These are phyloP conservation scores for Pulveroboletus sp. DNA, from an alignment of 768 basidiomycete genomes.

Conservation along the genomic window DNA sequence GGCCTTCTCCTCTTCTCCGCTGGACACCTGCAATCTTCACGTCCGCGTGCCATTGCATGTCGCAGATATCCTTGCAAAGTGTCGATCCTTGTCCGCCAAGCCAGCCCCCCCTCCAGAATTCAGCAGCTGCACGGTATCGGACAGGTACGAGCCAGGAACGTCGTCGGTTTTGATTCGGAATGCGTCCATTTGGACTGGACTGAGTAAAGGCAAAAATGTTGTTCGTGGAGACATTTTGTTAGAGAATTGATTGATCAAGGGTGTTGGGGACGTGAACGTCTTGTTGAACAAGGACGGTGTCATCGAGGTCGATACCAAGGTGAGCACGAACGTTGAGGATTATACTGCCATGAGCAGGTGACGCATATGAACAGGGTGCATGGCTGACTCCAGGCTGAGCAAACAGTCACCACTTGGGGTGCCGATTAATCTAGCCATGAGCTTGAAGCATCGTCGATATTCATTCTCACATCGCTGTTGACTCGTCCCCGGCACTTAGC, in stretches of 20 bases:
- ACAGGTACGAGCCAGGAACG: slow-evolving; percentile 69
- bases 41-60: slow-evolving; percentile 19
- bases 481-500: too few relatives aligned
- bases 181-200: slow-evolving; percentile 77
- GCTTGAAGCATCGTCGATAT: slow-evolving; percentile 43
- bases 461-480: too few relatives aligned
- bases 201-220: slow-evolving; percentile 49
- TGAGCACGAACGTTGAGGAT: slow-evolving; percentile 1
- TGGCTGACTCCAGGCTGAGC: slow-evolving; percentile 58
- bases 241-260: slow-evolving; percentile 57
- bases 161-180: slow-evolving; percentile 54
- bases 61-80: slow-evolving; percentile 38
- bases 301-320: slow-evolving; percentile 41
- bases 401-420: background rate
- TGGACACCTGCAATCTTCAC: background rate
- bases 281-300: slow-evolving; percentile 13
- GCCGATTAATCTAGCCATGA: background rate
- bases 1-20: slow-evolving; percentile 5
- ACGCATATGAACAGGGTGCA: slow-evolving; percentile 38
- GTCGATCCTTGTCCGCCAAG: slow-evolving; percentile 38
- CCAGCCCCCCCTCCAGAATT: slow-evolving; percentile 46
- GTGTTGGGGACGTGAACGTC: slow-evolving; percentile 37
- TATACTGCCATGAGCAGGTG: background rate
- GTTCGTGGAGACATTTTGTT: slow-evolving; percentile 58
- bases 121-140: slow-evolving; percentile 44